These are phyloP conservation scores for Apiospora marii DNA, from an alignment of 2,329 filamentous ascomycete genomes.

Conservation along the genomic window DNA sequence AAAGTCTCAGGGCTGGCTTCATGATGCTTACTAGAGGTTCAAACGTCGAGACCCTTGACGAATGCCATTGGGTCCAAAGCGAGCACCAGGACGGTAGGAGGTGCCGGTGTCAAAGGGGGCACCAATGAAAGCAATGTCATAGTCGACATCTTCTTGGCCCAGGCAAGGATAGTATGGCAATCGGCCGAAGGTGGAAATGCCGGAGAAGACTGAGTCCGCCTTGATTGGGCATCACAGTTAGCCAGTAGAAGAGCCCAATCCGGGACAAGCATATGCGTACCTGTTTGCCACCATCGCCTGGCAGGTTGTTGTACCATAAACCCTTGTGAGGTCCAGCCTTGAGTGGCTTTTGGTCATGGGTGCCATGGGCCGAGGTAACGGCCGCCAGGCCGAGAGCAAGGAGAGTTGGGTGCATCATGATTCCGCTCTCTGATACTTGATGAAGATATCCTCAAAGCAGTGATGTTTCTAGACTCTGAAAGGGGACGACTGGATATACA, in stretches of 20 bases:
- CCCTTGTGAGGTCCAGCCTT: constrained; percentile 73
- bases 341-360: constrained; percentile 64
- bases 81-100: constrained; percentile 82
- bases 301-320: constrained; percentile 84
- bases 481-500: background rate
- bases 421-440: background rate
- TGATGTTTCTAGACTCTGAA: too few relatives aligned
- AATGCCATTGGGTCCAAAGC: constrained; percentile 85
- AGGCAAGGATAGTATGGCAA: constrained; percentile 81
- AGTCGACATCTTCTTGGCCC: constrained; percentile 72
- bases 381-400: constrained; percentile 54
- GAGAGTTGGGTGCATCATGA: constrained; percentile 32
- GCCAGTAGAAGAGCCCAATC: constrained; percentile 17
- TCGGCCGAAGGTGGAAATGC: constrained; percentile 85
- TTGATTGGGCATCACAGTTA: constrained; percentile 50
- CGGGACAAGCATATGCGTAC: constrained; percentile 50
- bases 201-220: constrained; percentile 89
- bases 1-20: background rate
- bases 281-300: constrained; percentile 85
- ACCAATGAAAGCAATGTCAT: constrained; percentile 88
- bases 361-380: constrained; percentile 65
- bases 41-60: constrained; percentile 85
- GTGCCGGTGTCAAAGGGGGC: constrained; percentile 86
- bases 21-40: constrained; percentile 78
- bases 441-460: background rate